These are phyloP conservation scores for Nissolia schottii DNA, from an alignment of 306 rosid species.

Conservation along the genomic window DNA sequence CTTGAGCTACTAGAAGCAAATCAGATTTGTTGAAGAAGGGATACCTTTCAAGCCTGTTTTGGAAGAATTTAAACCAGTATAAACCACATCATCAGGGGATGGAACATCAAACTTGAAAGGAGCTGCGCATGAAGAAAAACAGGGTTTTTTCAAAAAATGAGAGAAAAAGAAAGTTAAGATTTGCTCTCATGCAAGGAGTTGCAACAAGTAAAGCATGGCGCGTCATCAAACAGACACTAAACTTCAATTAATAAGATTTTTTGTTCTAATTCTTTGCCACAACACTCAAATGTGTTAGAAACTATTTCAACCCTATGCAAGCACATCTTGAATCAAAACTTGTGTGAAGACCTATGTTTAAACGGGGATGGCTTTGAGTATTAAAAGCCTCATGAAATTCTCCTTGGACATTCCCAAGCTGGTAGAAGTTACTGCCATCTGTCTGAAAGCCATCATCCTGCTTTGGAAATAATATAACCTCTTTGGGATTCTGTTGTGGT, in stretches of 20 bases:
- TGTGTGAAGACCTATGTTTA: conserved; percentile 72
- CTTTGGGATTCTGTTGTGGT: conserved; percentile 61
- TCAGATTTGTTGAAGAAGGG: conserved; percentile 8
- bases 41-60: conserved; percentile 77
- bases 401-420: conserved; percentile 64
- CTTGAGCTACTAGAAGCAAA: conserved; percentile 14
- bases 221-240: conserved; percentile 6
- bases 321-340: conserved; percentile 40
- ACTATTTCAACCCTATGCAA: conserved; percentile 32
- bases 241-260: not conserved
- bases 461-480: conserved; percentile 52
- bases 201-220: conserved; percentile 18
- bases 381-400: conserved; percentile 60
- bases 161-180: conserved; percentile 7
- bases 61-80: conserved; percentile 62
- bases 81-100: conserved; percentile 88
- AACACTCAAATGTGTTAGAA: conserved; percentile 29
- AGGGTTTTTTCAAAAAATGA: conserved; percentile 20
- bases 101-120: conserved; percentile 89
- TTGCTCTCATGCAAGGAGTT: conserved; percentile 27
- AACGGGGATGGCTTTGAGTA: conserved; percentile 45
- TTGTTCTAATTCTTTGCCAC: not conserved
- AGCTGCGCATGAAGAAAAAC: conserved; percentile 44
- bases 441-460: conserved; percentile 56
- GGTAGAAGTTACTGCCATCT: conserved; percentile 56